phyloP scores from a whole-genome alignment of 2,329 filamentous ascomycete genomes.

The Orbilia brochopaga region DNA sequence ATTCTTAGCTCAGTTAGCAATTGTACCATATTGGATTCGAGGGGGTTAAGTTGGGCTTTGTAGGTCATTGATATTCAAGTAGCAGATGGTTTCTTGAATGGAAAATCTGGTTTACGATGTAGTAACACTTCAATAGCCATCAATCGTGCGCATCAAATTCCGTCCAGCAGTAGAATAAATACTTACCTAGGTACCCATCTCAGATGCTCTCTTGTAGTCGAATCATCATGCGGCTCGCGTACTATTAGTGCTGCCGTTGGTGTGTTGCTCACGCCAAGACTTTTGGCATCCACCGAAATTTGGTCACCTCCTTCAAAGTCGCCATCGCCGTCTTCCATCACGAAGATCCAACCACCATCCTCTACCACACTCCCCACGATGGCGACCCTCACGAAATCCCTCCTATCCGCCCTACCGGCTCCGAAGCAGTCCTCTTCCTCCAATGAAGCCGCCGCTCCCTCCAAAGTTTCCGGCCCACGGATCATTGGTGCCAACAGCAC shows the following conservation, averaged over 20 bases:
- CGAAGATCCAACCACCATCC: conserved; percentile 41
- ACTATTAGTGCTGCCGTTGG: neutral
- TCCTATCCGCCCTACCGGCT: conserved; percentile 54
- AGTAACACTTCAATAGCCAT: neutral
- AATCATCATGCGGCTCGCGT: no score
- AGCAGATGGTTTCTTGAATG: neutral
- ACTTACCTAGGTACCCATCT: no score
- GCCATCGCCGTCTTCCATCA: conserved; percentile 17
- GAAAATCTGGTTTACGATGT: neutral
- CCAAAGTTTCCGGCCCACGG: conserved; percentile 78
- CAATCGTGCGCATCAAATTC: no score
- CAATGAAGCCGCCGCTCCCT: conserved; percentile 38
- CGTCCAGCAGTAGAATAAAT: no score
- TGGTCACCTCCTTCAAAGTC: conserved; percentile 1
- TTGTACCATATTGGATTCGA: conserved; percentile 7
- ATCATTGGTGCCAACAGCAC: conserved; percentile 80
- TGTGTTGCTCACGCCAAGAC: conserved; percentile 42
- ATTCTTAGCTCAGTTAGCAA: neutral
- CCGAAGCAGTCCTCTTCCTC: conserved; percentile 51
- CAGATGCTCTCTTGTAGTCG: no score
- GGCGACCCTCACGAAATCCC: conserved; percentile 54
- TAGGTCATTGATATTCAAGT: neutral
- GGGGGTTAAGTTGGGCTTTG: conserved; percentile 4
- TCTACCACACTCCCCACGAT: conserved; percentile 48
- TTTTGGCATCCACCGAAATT: conserved; percentile 5